These are phyloP conservation scores for Nannochloropsis granulata DNA, from an alignment of 108 stramenopile genomes.

Conservation along the genomic window DNA sequence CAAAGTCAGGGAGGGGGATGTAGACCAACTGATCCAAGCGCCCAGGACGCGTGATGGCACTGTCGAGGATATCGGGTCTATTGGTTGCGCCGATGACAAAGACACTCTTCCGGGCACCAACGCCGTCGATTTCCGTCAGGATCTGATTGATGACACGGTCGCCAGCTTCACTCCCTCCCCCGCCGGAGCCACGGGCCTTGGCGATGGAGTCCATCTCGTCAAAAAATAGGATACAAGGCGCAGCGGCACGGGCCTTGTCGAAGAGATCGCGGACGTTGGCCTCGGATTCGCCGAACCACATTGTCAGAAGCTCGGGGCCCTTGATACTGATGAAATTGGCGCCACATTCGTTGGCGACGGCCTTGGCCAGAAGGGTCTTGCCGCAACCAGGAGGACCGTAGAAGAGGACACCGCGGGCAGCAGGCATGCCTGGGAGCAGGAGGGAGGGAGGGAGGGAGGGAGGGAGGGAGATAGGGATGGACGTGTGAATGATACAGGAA, in stretches of 20 bases:
- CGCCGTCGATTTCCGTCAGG: constrained; percentile 93
- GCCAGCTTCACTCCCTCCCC: constrained; percentile 78
- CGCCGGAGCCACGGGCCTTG: constrained; percentile 78
- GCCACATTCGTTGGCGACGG: constrained; percentile 97
- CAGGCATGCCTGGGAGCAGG: constrained; percentile 44
- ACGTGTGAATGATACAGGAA: too few relatives aligned
- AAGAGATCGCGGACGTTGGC: constrained; percentile 97
- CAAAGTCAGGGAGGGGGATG: constrained; percentile 84
- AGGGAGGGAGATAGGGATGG: too few relatives aligned
- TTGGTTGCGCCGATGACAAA: constrained; percentile 99
- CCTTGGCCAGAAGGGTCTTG: constrained; percentile 97
- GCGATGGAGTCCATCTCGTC: constrained; percentile 99
- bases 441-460: neutral
- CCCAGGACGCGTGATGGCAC: constrained; percentile 94
- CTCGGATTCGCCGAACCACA: constrained; percentile 98
- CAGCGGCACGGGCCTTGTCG: constrained; percentile 95
- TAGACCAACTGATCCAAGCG: constrained; percentile 98
- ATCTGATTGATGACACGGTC: constrained; percentile 99
- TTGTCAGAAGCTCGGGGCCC: constrained; percentile 94
- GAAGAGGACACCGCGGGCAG: constrained; percentile 90
- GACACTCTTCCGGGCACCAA: constrained; percentile 88
- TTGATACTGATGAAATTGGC: constrained; percentile 99
- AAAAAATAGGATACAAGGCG: constrained; percentile 98
- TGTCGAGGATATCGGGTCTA: constrained; percentile 96
- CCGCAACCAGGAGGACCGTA: constrained; percentile 98